Conservation (phyloP, 305 asterid genomes). For the Ilex paraguariensis region DNA sequence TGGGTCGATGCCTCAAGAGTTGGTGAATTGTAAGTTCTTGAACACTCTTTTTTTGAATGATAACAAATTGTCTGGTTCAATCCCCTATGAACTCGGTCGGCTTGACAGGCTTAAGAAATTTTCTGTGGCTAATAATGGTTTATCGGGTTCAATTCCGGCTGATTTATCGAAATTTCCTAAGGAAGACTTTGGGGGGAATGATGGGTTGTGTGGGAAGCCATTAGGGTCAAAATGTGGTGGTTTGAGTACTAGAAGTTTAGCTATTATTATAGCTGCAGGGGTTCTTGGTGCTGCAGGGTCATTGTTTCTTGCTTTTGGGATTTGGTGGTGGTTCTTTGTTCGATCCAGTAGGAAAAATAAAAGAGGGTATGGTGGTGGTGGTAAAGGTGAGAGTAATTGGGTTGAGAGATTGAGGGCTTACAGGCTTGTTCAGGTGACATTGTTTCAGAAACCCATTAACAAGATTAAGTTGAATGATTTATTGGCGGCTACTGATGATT, state of each 20-base stretch:
- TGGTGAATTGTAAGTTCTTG: slow-evolving; percentile 49
- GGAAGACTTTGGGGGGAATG: slow-evolving; percentile 36
- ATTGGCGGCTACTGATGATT: slow-evolving; percentile 43
- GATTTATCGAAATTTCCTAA: slow-evolving; percentile 15
- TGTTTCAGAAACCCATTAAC: slow-evolving; percentile 61
- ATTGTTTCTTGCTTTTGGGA: slow-evolving; percentile 45
- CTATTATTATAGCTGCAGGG: slow-evolving; percentile 52
- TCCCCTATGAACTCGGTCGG: slow-evolving; percentile 42
- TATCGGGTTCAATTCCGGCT: slow-evolving; percentile 36
- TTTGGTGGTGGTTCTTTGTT: slow-evolving; percentile 58
- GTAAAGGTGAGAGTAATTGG: slow-evolving; percentile 31
- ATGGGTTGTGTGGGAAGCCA: slow-evolving; percentile 47
- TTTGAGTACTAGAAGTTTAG: slow-evolving; percentile 35
- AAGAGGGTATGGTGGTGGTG: slow-evolving; percentile 29
- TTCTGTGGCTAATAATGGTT: slow-evolving; percentile 41
- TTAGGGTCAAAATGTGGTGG: slow-evolving; percentile 41
- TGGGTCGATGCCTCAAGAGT: slow-evolving; percentile 50
- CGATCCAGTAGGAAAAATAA: slow-evolving; percentile 27
- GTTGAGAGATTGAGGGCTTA: slow-evolving; percentile 40
- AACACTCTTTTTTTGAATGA: slow-evolving; percentile 37
- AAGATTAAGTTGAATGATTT: slow-evolving; percentile 59
- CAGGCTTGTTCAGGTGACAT: slow-evolving; percentile 47
- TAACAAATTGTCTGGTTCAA: slow-evolving; percentile 38
- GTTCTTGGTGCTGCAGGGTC: slow-evolving; percentile 52
- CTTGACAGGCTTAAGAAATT: slow-evolving; percentile 42